Evolutionary conservation across 768 basidiomycete species (phyloP), one percentile per base, ranked within the genome.

Genomic region (Ramaria sp.): DNA sequence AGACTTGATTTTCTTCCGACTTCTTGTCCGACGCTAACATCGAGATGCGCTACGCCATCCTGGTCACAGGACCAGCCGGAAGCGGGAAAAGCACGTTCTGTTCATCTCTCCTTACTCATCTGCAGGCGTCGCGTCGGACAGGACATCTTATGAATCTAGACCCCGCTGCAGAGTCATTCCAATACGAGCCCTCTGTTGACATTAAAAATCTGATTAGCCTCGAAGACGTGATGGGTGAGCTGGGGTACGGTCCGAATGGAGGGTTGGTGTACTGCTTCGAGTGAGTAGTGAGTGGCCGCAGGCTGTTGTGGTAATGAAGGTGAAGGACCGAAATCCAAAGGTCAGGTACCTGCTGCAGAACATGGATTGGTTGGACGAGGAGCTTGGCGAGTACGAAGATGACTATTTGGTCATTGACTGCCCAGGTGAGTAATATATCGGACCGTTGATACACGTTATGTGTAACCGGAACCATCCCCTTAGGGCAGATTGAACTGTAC

Each of bases 241-340:
- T 96, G 61, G 86, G 83, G 39, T 92, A 92, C 71, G 96, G 96
- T 2, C 96, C 96, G 0, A 99, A 99, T 64, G 96, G 96, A 10
- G 96, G 94, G 4, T 75, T 99, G 53, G 83, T 99, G 57, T 97
- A 97, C 68, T 98, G 96, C 74, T 99, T 99, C 70, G 96, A 99
- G 96, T 98, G 80, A 85, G 92, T 65, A 33, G 46, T 84, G 70
- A 80, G 79, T 81, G 74, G 50, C 47, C 59, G 47, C 53, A 37
- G n/a, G 13, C 47, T 45, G 46, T 45, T 39, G 38, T 7, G 53
- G 30, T 37, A 17, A 24, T 27, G n/a, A 10, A 27, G 24, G 17
- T 22, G 22, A 27, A n/a, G 41, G 15, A 22, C 54, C 47, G 43
- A 47, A 46, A 42, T 22, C 9, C 46, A 53, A 53, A 53, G 49